Base-by-base conservation (phyloP, 768 basidiomycete genomes). In the Suillus paluster region DNA sequence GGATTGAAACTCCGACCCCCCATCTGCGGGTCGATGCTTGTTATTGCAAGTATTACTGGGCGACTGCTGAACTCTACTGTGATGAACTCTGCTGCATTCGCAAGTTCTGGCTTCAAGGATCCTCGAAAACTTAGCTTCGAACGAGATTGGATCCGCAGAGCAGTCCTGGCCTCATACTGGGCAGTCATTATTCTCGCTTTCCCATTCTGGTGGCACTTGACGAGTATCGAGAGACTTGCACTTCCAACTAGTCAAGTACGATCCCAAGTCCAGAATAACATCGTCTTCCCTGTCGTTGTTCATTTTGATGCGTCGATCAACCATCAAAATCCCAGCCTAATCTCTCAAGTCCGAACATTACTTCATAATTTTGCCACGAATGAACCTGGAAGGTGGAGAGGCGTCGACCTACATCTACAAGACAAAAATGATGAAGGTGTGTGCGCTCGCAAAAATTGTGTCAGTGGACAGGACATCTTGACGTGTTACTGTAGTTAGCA, bases 121-220 rank as follows among this genome's bases (percentile, higher is more conserved):
- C 86, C 86, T 17, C 77, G 81, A 49, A 79, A 71, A 17, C 74
- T 88, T 25, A 79, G 79, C 68, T 87, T 83, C 66, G 86, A 91
- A 71, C 76, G 77, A 15, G 71, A 77, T 54, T 67, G 61, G 56
- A 79, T 81, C 46, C 81, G 90, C 34, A 78, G 88, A 65, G 76
- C 76, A 27, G 88, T 95, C 64, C 80, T 96, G 61, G 73, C 80
- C 5, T 84, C 91, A 1, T 97, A 96, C 74, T 95, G 95, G 86
- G 59, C 83, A 27, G 76, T 94, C 30, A 82, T 97, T 39, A 65
- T 97, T 38, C 76, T 94, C 8, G 90, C 89, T 1, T 62, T 96
- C 21, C 97, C 97, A 3, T 82, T 94, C 54, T 99, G 97, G 97
- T 98, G 95, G 94, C 82, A 81, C 56, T 89, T 91, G 30, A 99